phyloP scores from a whole-genome alignment of 306 rosid species.

The Rubus parviflorus region DNA sequence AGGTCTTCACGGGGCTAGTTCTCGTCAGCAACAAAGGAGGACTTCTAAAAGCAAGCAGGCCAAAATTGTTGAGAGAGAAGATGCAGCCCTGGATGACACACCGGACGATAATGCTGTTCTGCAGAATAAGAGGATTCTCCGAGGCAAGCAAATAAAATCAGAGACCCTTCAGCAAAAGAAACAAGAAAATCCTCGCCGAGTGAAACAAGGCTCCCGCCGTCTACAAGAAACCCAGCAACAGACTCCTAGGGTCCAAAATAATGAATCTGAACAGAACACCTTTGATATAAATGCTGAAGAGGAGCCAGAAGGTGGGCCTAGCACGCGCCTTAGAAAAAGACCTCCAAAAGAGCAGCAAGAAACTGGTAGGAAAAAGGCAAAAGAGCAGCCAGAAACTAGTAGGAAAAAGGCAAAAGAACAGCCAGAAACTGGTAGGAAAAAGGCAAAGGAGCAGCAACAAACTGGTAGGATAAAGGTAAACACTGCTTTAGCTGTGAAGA shows the following conservation, averaged over 20 bases:
- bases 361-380: constrained; percentile 57
- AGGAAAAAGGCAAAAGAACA: constrained; percentile 54
- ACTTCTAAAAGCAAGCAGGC: constrained; percentile 56
- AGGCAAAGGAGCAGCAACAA: constrained; percentile 32
- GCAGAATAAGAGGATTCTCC: constrained; percentile 48
- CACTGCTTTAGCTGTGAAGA: constrained; percentile 44
- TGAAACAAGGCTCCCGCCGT: constrained; percentile 44
- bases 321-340: constrained; percentile 89
- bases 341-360: constrained; percentile 53
- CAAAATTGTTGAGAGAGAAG: constrained; percentile 48
- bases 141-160: constrained; percentile 54
- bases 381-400: constrained; percentile 47
- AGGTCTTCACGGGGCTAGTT: constrained; percentile 31
- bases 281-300: constrained; percentile 48
- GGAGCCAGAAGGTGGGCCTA: constrained; percentile 78
- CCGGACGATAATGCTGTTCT: constrained; percentile 42
- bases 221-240: constrained; percentile 41
- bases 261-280: constrained; percentile 36
- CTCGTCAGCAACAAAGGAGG: constrained; percentile 42
- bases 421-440: background rate
- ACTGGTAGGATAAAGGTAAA: constrained; percentile 30
- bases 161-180: constrained; percentile 48
- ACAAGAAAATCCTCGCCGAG: constrained; percentile 36
- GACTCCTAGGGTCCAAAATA: constrained; percentile 41
- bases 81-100: constrained; percentile 41